Conservation (phyloP, 768 basidiomycete species). For the Kwoniella sp. region DNA sequence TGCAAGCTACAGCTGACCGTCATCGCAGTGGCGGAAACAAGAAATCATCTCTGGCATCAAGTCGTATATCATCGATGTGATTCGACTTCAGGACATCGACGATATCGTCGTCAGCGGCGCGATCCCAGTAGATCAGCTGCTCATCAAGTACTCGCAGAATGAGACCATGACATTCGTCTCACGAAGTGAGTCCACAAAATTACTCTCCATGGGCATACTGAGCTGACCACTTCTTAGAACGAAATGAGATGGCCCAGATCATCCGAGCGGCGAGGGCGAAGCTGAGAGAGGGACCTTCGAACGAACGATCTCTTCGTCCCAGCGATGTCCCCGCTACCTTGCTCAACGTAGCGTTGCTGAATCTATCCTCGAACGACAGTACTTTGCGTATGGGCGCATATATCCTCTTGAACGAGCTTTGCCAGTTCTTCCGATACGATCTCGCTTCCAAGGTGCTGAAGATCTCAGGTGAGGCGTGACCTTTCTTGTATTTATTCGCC, state of each 20-base stretch:
- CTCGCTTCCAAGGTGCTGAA: slow-evolving; percentile 13
- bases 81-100: slow-evolving; percentile 76
- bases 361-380: slow-evolving; percentile 72
- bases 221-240: slow-evolving; percentile 56
- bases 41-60: slow-evolving; percentile 68
- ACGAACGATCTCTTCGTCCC: slow-evolving; percentile 71
- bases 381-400: slow-evolving; percentile 77
- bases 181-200: slow-evolving; percentile 24
- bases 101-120: slow-evolving; percentile 81
- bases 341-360: slow-evolving; percentile 81
- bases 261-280: slow-evolving; percentile 39
- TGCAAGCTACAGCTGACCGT: background rate
- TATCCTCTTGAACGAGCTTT: slow-evolving; percentile 63
- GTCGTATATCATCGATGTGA: slow-evolving; percentile 79
- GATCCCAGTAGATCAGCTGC: slow-evolving; percentile 31
- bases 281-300: slow-evolving; percentile 25
- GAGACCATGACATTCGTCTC: slow-evolving; percentile 41
- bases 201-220: background rate
- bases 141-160: slow-evolving; percentile 40
- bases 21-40: slow-evolving; percentile 63
- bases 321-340: slow-evolving; percentile 80
- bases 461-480: slow-evolving; percentile 36
- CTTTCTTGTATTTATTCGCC: no score
- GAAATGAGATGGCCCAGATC: slow-evolving; percentile 59
- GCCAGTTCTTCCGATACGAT: slow-evolving; percentile 46